Evolutionary conservation across 352 stramenopile genomes (phyloP).

Genomic region (Phytophthora pini): DNA sequence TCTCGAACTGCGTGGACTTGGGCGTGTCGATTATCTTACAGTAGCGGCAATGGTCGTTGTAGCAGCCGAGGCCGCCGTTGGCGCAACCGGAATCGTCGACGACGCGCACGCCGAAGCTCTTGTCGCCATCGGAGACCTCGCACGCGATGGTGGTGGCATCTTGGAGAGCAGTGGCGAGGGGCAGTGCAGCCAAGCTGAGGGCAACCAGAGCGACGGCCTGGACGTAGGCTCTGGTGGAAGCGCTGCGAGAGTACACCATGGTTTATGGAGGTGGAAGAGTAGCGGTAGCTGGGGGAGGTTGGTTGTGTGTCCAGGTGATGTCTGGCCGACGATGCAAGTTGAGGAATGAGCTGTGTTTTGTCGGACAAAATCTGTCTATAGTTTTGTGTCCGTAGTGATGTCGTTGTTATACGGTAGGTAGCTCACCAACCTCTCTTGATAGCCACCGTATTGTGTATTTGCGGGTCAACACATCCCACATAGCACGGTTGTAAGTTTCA

Average conservation of each 20-base stretch:
- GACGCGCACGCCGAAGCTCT: slow-evolving; percentile 37
- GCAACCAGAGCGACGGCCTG: slow-evolving; percentile 21
- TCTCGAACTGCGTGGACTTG: slow-evolving; percentile 41
- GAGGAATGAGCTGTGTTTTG: slow-evolving; percentile 4
- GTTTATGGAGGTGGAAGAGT: slow-evolving; percentile 1
- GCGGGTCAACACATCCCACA: no score
- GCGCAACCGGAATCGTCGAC: slow-evolving; percentile 33
- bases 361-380: no score
- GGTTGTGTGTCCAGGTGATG: slow-evolving; percentile 9
- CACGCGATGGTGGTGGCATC: slow-evolving; percentile 6
- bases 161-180: slow-evolving; percentile 5
- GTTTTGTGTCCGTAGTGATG: no score
- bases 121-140: slow-evolving; percentile 31
- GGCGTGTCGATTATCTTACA: slow-evolving; percentile 44
- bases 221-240: slow-evolving; percentile 27
- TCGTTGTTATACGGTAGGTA: no score
- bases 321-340: slow-evolving; percentile 20
- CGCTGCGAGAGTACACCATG: slow-evolving; percentile 34
- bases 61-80: slow-evolving; percentile 45
- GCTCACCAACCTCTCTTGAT: no score
- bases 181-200: slow-evolving; percentile 17
- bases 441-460: no score
- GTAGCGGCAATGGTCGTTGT: slow-evolving; percentile 44
- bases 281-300: slow-evolving; percentile 5
- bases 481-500: no score